Evolutionary conservation across 78 protist species (phyloP), one percentile per base, ranked within the genome.

Genomic region (Speleostelium caveatum): DNA sequence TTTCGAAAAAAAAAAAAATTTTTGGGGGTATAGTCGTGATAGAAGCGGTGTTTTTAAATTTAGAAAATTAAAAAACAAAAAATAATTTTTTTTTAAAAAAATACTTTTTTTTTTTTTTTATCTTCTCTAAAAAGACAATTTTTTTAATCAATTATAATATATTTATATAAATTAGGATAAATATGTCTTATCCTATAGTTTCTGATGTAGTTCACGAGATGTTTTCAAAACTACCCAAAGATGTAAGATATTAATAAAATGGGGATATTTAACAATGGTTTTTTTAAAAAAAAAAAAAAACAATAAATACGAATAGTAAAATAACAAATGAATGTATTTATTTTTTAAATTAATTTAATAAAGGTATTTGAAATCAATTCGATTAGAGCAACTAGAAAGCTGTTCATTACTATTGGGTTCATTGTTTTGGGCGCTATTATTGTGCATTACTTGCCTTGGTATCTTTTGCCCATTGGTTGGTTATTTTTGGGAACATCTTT

Each of bases 391-490:
- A 83, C 79, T 26, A 53, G 65, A 32, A 83, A 74, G 69, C 53
- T 83, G 69, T 26, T 83, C 28, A 28, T 63, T 39, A 69, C 91
- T 21, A 69, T 83, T 59, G 78, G 79, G 0, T 69, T 83, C 32
- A 79, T 83, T 3, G 59, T 62, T 7, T 26, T 69, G 7, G 91
- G 91, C 59, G 76, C 72, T 8, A 58, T 68, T 16, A 55, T 83
- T 38, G 79, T 83, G 6, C 55, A 83, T 83, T n/a, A 21, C 16
- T 26, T 83, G 30, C 91, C 91, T 59, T 83, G 91, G 91, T 83
- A 83, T 69, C 69, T 83, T 28, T 59, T 83, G 59, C 91, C 91
- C 26, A 58, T 83, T 30, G 91, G 91, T 14, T 83, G 91, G 91
- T 51, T 83, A 3, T 69, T 83, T 69, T 69, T 83, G 91, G 91